These are phyloP conservation scores for Blastocystis sp. DNA, from an alignment of 352 stramenopile genomes.

Conservation along the genomic window DNA sequence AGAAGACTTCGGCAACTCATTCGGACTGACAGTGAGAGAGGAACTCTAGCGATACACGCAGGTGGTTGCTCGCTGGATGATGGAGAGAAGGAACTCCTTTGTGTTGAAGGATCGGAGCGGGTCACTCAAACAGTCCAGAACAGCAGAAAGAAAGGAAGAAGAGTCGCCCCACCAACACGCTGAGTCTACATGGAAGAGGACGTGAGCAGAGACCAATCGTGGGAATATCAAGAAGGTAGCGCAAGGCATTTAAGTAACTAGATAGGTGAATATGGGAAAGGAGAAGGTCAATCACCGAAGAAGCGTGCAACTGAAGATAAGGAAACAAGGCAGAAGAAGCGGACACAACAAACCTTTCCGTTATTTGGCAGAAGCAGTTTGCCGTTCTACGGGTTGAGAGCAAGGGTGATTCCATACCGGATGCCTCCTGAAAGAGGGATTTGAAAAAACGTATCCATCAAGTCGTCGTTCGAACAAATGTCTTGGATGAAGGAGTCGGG, in stretches of 20 bases:
- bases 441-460: slow-evolving; percentile 47
- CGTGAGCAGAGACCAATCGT: not conserved
- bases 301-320: slow-evolving; percentile 2
- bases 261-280: not conserved
- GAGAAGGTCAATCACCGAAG: not conserved
- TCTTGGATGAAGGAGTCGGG: slow-evolving; percentile 28
- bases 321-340: not conserved
- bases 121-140: not conserved
- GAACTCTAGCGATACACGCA: not conserved
- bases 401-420: not conserved
- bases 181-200: not conserved
- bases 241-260: slow-evolving; percentile 39
- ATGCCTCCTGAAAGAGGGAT: no score
- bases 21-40: not conserved
- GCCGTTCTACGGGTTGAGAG: not conserved
- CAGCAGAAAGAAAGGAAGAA: not conserved
- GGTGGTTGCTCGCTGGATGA: slow-evolving; percentile 19
- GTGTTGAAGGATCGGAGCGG: not conserved
- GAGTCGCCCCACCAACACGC: slow-evolving; percentile 45
- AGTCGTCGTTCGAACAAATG: slow-evolving; percentile 39
- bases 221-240: slow-evolving; percentile 41
- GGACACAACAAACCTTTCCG: slow-evolving; percentile 10
- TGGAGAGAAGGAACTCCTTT: slow-evolving; percentile 36
- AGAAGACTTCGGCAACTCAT: not conserved
- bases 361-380: slow-evolving; percentile 33